Evolutionary conservation across 345 rosid genomes (phyloP), one percentile per base, ranked within the genome.

Genomic region (Eucalyptus decipiens): DNA sequence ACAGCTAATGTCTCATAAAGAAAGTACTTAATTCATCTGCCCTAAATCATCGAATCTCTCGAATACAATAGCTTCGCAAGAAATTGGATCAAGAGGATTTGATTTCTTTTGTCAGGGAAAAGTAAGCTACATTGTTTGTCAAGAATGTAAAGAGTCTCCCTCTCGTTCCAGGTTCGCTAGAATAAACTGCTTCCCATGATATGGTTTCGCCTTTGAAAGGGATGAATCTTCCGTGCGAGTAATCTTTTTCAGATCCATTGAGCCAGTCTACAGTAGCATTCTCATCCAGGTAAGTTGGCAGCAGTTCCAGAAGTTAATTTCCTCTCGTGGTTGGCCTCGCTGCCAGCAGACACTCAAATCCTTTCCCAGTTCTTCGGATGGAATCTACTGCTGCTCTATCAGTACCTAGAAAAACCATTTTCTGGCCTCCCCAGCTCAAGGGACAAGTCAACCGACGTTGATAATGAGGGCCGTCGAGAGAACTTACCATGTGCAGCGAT

Each of bases 401-500:
- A 2, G 56, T 1, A 52, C 56, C 24, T 52, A 52, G 56, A 52
- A 19, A 19, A 3, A 3, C 2, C 1, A 19, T 52, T 52, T 52
- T 1, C 56, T 52, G 56, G 56, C 62, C 62, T 56, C 13, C 62
- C 62, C 62, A 23, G 62, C 28, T 56, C 30, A 56, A 56, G 62
- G 62, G 62, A 56, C 62, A 23, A 56, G 30, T 93, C 93, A 58
- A 91, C 69, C 54, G 94, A 91, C 0, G 12, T 9, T 4, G 90
- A 93, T 87, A 85, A 40, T 0, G 60, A 87, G 67, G 67, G 32
- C 67, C 32, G 28, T 60, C 16, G 32, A 88, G 94, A 90, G 24
- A 91, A 93, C 87, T 76, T 88, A 54, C 83, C 91, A 72, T 89
- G 88, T 40, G 52, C 45, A 88, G 45, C 80, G 90, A 90, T 89